A percentile compares a stretch with the other conserved stretches of the same genome.
phyloP scores from a whole-genome alignment of 2,329 filamentous ascomycete genomes.

The Penicillium sp. region DNA sequence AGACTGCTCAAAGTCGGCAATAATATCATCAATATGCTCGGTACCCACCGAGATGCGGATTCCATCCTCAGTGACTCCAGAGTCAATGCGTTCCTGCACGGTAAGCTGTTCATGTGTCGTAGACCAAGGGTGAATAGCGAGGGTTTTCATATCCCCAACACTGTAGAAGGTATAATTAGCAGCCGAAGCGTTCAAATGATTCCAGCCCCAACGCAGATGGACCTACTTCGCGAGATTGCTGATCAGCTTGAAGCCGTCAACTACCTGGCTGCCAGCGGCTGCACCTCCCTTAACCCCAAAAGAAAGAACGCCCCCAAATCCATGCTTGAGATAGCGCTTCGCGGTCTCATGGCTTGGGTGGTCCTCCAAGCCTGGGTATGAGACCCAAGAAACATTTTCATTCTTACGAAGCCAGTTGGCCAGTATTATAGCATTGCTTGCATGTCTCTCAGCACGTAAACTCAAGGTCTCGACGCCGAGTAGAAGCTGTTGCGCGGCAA shows the following conservation, averaged over 20 bases:
- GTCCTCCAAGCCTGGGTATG: constrained; percentile 76
- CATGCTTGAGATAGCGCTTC: constrained; percentile 75
- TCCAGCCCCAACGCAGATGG: no score
- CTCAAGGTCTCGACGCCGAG: constrained; percentile 84
- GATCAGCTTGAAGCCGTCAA: constrained; percentile 89
- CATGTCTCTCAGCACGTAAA: constrained; percentile 76
- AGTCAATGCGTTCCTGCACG: constrained; percentile 68
- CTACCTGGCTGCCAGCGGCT: constrained; percentile 72
- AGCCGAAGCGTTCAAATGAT: no score
- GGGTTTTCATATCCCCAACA: constrained; percentile 87
- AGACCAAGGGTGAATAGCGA: constrained; percentile 90
- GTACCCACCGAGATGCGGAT: constrained; percentile 93
- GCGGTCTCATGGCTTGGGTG: constrained; percentile 71
- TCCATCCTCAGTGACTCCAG: constrained; percentile 77
- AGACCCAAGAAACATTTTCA: constrained; percentile 81
- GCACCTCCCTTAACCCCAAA: constrained; percentile 88
- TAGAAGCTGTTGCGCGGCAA: constrained; percentile 83
- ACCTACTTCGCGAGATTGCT: constrained; percentile 89
- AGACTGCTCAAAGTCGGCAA: constrained; percentile 86
- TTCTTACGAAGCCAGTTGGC: constrained; percentile 77
- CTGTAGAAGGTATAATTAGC: constrained; percentile 29
- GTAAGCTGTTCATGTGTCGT: constrained; percentile 89
- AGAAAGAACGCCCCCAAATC: constrained; percentile 85
- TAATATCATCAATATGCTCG: constrained; percentile 95
- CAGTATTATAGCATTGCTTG: constrained; percentile 68